Conservation (phyloP, 1,284 basidiomycete species). For the Dichomitus squalens region DNA sequence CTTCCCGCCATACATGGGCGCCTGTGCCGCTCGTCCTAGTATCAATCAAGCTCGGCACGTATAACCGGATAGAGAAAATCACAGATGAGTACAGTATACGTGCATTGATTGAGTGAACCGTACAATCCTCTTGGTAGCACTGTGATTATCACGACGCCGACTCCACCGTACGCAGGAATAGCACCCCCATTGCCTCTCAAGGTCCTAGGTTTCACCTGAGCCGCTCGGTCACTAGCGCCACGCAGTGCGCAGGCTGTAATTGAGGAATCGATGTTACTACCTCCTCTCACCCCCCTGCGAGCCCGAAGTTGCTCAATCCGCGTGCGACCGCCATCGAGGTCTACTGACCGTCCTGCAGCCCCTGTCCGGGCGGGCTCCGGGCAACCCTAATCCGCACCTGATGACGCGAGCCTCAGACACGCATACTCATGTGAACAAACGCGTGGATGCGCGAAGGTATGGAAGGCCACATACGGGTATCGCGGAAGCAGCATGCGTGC, state of each 20-base stretch:
- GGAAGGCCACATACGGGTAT: neutral
- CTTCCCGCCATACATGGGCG: no score
- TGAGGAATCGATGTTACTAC: neutral
- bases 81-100: neutral
- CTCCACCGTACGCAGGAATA: neutral
- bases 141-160: no score
- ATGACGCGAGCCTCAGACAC: neutral
- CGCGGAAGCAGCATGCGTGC: neutral
- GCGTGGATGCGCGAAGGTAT: neutral
- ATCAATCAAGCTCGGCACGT: neutral
- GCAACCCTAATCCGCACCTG: neutral
- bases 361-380: neutral
- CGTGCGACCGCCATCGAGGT: neutral
- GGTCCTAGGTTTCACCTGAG: neutral
- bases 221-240: neutral
- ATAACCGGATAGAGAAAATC: neutral
- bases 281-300: neutral
- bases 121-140: no score
- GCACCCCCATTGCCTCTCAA: neutral
- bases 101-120: no score
- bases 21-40: no score
- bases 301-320: neutral
- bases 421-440: neutral
- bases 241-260: neutral
- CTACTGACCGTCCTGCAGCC: neutral